Evolutionary conservation across 1,284 basidiomycete species (phyloP).

Genomic region (Rhodotorula sp.): DNA sequence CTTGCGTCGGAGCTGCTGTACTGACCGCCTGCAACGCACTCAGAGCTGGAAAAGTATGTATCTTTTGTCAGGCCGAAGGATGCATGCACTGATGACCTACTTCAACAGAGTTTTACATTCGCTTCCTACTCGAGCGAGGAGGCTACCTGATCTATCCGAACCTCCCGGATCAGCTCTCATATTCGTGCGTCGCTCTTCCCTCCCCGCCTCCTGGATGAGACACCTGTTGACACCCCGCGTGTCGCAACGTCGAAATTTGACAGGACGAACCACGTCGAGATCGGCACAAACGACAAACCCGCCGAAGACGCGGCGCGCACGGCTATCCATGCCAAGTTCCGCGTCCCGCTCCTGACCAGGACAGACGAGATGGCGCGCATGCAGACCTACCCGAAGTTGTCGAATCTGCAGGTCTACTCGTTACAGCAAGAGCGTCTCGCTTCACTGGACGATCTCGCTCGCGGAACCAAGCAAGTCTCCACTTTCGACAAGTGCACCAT

Average conservation of each 20-base stretch:
- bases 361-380: conserved; percentile 6
- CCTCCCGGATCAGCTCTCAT: conserved; percentile 4
- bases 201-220: too few species aligned
- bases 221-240: not conserved
- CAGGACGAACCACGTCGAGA: conserved; percentile 10
- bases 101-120: conserved; percentile 6
- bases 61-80: not conserved
- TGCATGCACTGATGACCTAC: not conserved
- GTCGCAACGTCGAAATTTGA: not conserved
- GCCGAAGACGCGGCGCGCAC: not conserved
- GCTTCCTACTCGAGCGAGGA: conserved; percentile 12
- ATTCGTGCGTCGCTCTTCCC: not conserved
- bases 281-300: conserved; percentile 1
- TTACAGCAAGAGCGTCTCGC: not conserved
- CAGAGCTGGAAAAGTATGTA: conserved; percentile 2
- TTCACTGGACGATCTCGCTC: conserved; percentile 1
- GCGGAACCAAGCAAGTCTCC: not conserved
- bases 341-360: conserved; percentile 5
- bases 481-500: conserved; percentile 24
- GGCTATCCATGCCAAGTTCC: conserved; percentile 11
- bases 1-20: not conserved
- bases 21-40: too few species aligned
- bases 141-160: conserved; percentile 20
- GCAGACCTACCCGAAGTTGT: conserved; percentile 7
- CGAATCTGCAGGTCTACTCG: not conserved